A percentile compares a stretch with the other conserved stretches of the same genome.
Evolutionary conservation across 345 rosid species (phyloP).

Genomic region (Reutealis trisperma): DNA sequence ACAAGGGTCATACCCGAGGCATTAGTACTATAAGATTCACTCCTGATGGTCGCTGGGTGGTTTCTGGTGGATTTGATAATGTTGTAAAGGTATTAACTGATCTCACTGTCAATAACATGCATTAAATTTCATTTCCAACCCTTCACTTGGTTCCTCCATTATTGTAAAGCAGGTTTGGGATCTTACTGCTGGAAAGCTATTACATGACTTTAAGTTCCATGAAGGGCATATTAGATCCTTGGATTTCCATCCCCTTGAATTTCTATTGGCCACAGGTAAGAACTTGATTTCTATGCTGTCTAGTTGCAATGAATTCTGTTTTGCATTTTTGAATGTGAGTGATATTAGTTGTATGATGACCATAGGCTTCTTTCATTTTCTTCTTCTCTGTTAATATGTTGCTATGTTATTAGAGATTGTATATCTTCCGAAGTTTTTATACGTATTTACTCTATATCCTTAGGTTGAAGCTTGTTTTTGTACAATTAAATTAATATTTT

Average conservation of each 20-base stretch:
- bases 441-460: background rate
- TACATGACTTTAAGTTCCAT: conserved; percentile 92
- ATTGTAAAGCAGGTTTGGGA: conserved; percentile 65
- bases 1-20: conserved; percentile 87
- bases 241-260: conserved; percentile 96
- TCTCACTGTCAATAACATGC: conserved; percentile 1
- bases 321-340: conserved; percentile 6
- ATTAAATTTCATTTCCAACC: background rate
- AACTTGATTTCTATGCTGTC: conserved; percentile 9
- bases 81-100: conserved; percentile 68
- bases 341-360: background rate
- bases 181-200: conserved; percentile 96
- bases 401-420: conserved; percentile 1
- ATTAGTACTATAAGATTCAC: conserved; percentile 74
- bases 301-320: conserved; percentile 6
- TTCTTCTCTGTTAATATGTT: background rate
- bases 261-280: conserved; percentile 93
- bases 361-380: background rate
- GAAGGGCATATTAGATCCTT: conserved; percentile 81
- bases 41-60: conserved; percentile 99
- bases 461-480: background rate
- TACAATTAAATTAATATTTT: background rate
- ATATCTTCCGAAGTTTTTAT: background rate
- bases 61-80: conserved; percentile 95
- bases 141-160: conserved; percentile 9